Conservation (phyloP, 148 eudicot species). For the Cornus florida region DNA sequence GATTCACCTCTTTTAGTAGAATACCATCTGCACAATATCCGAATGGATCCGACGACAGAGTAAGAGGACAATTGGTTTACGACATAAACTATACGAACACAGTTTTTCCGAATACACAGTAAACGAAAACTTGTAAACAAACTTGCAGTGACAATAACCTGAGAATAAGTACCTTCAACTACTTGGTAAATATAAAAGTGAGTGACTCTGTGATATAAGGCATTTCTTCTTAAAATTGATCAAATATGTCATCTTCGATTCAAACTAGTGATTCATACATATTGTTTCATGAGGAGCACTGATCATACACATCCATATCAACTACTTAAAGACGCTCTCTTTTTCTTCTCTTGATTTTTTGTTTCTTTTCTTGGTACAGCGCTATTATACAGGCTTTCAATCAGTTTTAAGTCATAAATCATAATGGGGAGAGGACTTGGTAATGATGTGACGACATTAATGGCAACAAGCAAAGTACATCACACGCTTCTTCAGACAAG, state of each 20-base stretch:
- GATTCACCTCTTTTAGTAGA: slow-evolving; percentile 79
- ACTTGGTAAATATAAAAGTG: background rate
- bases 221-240: background rate
- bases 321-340: background rate
- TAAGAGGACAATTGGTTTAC: background rate
- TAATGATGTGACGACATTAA: no score
- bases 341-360: background rate
- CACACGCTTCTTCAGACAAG: no score
- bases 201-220: background rate
- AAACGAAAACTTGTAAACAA: no score
- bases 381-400: no score
- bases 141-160: no score
- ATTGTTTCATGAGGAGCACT: slow-evolving; percentile 1
- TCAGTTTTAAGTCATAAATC: no score
- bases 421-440: no score
- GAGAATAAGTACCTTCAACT: background rate
- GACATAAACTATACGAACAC: background rate
- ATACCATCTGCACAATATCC: slow-evolving; percentile 66
- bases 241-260: background rate
- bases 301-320: background rate
- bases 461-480: no score
- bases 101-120: background rate
- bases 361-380: no score
- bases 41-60: background rate
- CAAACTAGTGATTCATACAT: background rate